A percentile compares a stretch with the other conserved stretches of the same genome.
Evolutionary conservation across 805 yeast species (phyloP).

Genomic region (Lachancea cidri): DNA sequence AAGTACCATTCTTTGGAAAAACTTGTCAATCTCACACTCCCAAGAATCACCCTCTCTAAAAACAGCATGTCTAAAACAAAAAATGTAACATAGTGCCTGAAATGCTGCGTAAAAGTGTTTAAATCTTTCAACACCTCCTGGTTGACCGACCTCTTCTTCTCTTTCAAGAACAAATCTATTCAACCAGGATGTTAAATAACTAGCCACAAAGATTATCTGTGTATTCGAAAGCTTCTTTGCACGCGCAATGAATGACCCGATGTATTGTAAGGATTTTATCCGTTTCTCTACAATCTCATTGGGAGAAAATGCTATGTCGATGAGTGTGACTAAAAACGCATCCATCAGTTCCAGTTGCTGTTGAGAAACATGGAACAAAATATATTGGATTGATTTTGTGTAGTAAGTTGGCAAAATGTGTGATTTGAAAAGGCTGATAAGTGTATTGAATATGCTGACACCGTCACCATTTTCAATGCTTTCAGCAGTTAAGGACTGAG

Average conservation of each 20-base stretch:
- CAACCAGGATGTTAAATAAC: slow-evolving; percentile 79
- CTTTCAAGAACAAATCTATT: slow-evolving; percentile 76
- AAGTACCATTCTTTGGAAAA: slow-evolving; percentile 78
- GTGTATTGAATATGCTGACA: slow-evolving; percentile 61
- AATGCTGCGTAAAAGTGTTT: slow-evolving; percentile 85
- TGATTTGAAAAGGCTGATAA: slow-evolving; percentile 71
- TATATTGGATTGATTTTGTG: slow-evolving; percentile 81
- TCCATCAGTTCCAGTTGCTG: slow-evolving; percentile 78
- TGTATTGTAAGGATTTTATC: slow-evolving; percentile 85
- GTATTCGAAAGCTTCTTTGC: slow-evolving; percentile 65
- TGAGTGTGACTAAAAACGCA: slow-evolving; percentile 71
- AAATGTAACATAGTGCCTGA: slow-evolving; percentile 85
- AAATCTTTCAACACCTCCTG: slow-evolving; percentile 82
- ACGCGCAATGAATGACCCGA: slow-evolving; percentile 85
- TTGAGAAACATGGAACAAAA: slow-evolving; percentile 77
- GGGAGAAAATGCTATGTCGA: slow-evolving; percentile 75
- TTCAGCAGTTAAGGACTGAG: slow-evolving; percentile 44
- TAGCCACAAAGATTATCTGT: slow-evolving; percentile 78
- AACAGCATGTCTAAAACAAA: slow-evolving; percentile 75
- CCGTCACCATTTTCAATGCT: slow-evolving; percentile 58
- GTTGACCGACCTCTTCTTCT: slow-evolving; percentile 69
- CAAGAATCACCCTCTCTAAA: slow-evolving; percentile 51
- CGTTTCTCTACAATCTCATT: slow-evolving; percentile 67
- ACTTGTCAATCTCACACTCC: slow-evolving; percentile 78
- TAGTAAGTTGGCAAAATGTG: slow-evolving; percentile 88